Evolutionary conservation across 2,329 filamentous ascomycete species (phyloP).

Genomic region (Diplocarpon mali): DNA sequence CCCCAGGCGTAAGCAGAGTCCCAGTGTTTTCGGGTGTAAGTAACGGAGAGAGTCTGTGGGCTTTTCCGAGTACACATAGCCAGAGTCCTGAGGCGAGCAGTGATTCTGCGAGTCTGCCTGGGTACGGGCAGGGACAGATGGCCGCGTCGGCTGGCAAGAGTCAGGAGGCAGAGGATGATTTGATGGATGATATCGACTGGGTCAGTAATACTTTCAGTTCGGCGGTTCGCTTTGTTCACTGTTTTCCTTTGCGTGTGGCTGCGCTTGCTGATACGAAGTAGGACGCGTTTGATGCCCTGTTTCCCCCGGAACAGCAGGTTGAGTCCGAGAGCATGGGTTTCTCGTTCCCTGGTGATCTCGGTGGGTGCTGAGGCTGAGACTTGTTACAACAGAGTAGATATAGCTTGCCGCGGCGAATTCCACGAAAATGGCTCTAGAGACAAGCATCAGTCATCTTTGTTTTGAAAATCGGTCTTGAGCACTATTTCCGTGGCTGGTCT

Average conservation of each 20-base stretch:
- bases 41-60: constrained; percentile 38
- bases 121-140: constrained; percentile 4
- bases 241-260: background rate
- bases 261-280: background rate
- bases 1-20: constrained; percentile 1
- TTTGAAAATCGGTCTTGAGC: too few relatives aligned
- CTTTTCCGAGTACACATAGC: constrained; percentile 25
- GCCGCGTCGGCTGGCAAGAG: constrained; percentile 13
- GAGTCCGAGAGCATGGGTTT: constrained; percentile 8
- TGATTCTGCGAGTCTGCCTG: constrained; percentile 30
- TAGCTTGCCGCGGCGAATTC: too few relatives aligned
- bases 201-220: constrained; percentile 33
- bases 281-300: constrained; percentile 26
- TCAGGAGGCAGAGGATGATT: constrained; percentile 16
- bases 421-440: too few relatives aligned
- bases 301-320: constrained; percentile 20
- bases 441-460: too few relatives aligned
- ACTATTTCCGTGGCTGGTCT: too few relatives aligned
- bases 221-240: background rate
- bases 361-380: too few relatives aligned
- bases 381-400: too few relatives aligned
- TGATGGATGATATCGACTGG: constrained; percentile 53
- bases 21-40: constrained; percentile 34
- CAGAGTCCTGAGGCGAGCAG: constrained; percentile 35
- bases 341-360: background rate